Conservation (phyloP, 148 eudicot species). For the Euryodendron excelsum region DNA sequence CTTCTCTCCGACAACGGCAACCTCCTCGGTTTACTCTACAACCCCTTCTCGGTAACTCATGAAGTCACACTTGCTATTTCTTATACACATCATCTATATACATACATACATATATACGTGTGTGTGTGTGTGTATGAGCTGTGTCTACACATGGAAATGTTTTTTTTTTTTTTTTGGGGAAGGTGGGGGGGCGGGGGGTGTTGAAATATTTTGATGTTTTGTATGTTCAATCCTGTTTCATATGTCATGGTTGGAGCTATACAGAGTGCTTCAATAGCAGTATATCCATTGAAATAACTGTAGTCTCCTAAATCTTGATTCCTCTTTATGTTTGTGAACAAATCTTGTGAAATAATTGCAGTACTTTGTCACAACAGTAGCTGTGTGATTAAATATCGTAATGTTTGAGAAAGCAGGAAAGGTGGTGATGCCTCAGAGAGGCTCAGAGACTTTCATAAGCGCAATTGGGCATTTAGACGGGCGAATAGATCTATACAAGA, state of each 20-base stretch:
- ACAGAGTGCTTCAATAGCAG: too few species aligned
- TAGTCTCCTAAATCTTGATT: background rate
- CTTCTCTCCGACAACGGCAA: slow-evolving; percentile 51
- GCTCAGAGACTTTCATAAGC: slow-evolving; percentile 64
- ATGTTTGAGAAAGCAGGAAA: slow-evolving; percentile 46
- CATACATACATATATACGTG: background rate
- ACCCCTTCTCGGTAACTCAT: slow-evolving; percentile 47
- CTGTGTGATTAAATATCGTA: background rate
- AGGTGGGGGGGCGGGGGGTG: background rate
- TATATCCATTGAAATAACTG: too few species aligned
- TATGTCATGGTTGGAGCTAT: background rate
- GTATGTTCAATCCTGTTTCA: background rate
- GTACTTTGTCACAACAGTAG: background rate
- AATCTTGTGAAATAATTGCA: background rate
- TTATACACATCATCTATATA: background rate
- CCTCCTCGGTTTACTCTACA: slow-evolving; percentile 39
- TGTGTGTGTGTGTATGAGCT: background rate
- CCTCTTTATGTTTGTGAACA: background rate
- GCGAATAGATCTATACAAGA: slow-evolving; percentile 50
- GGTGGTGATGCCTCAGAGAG: slow-evolving; percentile 61
- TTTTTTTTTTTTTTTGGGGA: background rate
- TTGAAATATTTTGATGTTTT: background rate
- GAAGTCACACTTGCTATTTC: background rate
- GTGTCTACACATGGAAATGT: background rate
- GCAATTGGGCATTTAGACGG: slow-evolving; percentile 74